A percentile compares a stretch with the other conserved stretches of the same genome.
Conservation (phyloP, 192 early-diverging fungal genomes). For the Mortierella claussenii region DNA sequence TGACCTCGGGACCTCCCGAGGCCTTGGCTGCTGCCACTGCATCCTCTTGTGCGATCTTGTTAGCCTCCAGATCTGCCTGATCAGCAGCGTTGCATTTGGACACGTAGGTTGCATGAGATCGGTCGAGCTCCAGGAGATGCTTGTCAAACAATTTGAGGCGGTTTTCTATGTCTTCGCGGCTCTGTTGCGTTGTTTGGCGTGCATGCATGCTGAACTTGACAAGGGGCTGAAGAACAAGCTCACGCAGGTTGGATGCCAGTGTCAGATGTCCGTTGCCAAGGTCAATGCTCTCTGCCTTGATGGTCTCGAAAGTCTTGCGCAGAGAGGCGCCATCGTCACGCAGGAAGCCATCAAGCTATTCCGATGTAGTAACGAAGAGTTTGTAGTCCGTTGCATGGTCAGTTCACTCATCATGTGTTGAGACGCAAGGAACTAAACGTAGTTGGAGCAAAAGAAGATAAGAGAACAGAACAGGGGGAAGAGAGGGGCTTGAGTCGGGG, state of each 20-base stretch:
- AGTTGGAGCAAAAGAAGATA: no score
- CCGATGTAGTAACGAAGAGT: no score
- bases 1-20: not conserved
- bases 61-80: slow-evolving; percentile 64
- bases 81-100: slow-evolving; percentile 71
- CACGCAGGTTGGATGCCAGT: slow-evolving; percentile 52
- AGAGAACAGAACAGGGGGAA: not conserved
- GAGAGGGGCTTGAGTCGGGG: not conserved
- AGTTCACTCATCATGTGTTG: no score
- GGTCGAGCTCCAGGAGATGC: slow-evolving; percentile 57
- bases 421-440: no score
- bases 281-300: slow-evolving; percentile 57
- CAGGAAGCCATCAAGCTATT: slow-evolving; percentile 58
- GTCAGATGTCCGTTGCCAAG: slow-evolving; percentile 57
- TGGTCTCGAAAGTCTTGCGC: slow-evolving; percentile 57
- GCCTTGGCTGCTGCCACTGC: not conserved
- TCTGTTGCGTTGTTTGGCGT: slow-evolving; percentile 42
- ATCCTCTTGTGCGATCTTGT: slow-evolving; percentile 37
- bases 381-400: no score
- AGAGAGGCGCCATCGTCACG: slow-evolving; percentile 67
- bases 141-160: slow-evolving; percentile 62
- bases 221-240: slow-evolving; percentile 61
- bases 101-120: slow-evolving; percentile 53
- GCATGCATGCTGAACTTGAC: slow-evolving; percentile 56
- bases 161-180: slow-evolving; percentile 58